Conservation (phyloP, 257 asterid species). For the Petrea volubilis region DNA sequence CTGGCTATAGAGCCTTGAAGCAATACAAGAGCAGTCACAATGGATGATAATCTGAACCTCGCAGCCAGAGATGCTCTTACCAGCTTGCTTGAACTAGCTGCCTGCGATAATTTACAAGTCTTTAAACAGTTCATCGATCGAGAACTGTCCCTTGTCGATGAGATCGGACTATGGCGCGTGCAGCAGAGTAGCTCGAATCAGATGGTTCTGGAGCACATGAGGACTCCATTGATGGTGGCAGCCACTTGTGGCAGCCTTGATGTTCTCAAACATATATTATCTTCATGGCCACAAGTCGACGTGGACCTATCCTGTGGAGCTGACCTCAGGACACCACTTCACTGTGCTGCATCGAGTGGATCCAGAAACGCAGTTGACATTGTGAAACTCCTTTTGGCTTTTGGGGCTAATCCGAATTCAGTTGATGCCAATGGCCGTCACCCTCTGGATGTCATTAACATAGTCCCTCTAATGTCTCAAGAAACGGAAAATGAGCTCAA, state of each 20-base stretch:
- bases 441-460: constrained; percentile 41
- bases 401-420: constrained; percentile 51
- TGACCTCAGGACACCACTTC: constrained; percentile 54
- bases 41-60: constrained; percentile 33
- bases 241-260: constrained; percentile 60
- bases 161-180: constrained; percentile 60
- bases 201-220: constrained; percentile 53
- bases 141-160: constrained; percentile 41
- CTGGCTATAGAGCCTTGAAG: constrained; percentile 15
- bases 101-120: constrained; percentile 48
- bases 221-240: constrained; percentile 69
- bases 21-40: not conserved
- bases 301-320: constrained; percentile 46
- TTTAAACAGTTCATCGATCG: constrained; percentile 31
- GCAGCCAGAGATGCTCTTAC: constrained; percentile 42
- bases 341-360: constrained; percentile 68
- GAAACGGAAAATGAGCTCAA: too few species aligned
- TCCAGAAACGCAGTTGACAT: constrained; percentile 37
- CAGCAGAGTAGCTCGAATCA: constrained; percentile 52
- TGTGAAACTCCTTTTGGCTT: constrained; percentile 46
- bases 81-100: constrained; percentile 57
- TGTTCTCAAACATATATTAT: constrained; percentile 42
- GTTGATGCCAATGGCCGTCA: constrained; percentile 42
- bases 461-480: constrained; percentile 38
- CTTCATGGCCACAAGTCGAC: constrained; percentile 45